Conservation (phyloP, 176 grass and related monocot species). For the Ananas comosus region DNA sequence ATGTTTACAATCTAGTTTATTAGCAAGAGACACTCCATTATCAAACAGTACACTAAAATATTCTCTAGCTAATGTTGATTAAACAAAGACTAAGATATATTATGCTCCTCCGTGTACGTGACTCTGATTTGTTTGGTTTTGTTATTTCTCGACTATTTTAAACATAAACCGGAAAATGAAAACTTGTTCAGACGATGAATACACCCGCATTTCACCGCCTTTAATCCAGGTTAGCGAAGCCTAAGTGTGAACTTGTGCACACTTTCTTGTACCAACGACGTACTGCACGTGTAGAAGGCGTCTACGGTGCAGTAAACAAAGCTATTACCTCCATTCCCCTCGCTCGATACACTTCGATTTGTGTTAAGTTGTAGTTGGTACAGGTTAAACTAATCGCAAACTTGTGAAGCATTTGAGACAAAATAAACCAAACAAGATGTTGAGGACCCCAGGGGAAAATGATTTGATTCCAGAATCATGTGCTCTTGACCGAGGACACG, state of each 20-base stretch:
- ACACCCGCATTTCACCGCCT: not conserved
- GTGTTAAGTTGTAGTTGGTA: not conserved
- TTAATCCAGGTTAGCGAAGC: not conserved
- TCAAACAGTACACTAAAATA: slow-evolving; percentile 32
- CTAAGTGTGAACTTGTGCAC: not conserved
- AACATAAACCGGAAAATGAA: slow-evolving; percentile 22
- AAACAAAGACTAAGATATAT: slow-evolving; percentile 19
- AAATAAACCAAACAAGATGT: not conserved
- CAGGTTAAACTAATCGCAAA: too few relatives aligned
- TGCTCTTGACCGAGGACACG: not conserved
- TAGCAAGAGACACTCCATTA: slow-evolving; percentile 16
- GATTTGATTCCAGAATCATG: not conserved
- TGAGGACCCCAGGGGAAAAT: too few relatives aligned
- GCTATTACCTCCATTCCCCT: too few relatives aligned
- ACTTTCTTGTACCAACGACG: not conserved
- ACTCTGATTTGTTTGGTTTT: too few relatives aligned
- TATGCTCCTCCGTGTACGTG: slow-evolving; percentile 16
- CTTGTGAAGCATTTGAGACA: too few relatives aligned
- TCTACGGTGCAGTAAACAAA: not conserved
- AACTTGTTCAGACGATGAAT: not conserved
- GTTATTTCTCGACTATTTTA: slow-evolving; percentile 20
- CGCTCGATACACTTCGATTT: not conserved
- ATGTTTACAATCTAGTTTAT: not conserved
- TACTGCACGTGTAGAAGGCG: not conserved
- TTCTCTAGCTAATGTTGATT: slow-evolving; percentile 17